phyloP scores from a whole-genome alignment of 345 rosid genomes.

The Linum lewisii region DNA sequence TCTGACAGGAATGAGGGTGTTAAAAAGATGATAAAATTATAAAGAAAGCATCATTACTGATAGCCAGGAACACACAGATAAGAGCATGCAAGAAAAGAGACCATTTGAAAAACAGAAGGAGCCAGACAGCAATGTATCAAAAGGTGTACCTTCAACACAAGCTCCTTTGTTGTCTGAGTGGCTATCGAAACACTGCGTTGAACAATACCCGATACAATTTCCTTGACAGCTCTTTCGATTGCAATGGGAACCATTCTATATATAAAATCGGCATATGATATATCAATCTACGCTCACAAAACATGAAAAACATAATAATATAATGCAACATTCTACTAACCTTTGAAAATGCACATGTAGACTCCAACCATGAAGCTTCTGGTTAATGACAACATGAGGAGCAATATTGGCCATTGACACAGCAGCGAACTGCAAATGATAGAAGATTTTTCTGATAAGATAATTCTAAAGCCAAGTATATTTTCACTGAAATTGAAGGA shows the following conservation, averaged over 20 bases:
- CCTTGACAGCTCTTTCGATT: constrained; percentile 94
- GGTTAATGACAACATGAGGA: constrained; percentile 76
- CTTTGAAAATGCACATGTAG: constrained; percentile 87
- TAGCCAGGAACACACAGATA: neutral
- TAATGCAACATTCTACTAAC: constrained; percentile 30
- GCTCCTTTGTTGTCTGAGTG: constrained; percentile 94
- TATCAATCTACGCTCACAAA: neutral
- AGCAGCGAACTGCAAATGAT: constrained; percentile 49
- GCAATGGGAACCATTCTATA: constrained; percentile 80
- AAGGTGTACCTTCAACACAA: constrained; percentile 80
- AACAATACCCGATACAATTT: constrained; percentile 80
- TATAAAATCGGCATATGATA: neutral
- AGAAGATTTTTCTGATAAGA: constrained; percentile 13
- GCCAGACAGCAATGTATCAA: constrained; percentile 6
- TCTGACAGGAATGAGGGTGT: neutral
- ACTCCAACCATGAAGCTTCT: constrained; percentile 54
- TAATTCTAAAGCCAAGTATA: constrained; percentile 1
- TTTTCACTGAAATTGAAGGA: neutral
- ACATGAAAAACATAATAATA: constrained; percentile 1
- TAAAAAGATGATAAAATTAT: neutral
- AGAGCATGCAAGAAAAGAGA: constrained; percentile 7
- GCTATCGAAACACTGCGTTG: constrained; percentile 98
- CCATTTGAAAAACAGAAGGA: neutral
- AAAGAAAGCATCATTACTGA: neutral
- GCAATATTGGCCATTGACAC: constrained; percentile 61